Base-by-base conservation (phyloP, 306 rosid genomes). In the Potentilla sterilis region DNA sequence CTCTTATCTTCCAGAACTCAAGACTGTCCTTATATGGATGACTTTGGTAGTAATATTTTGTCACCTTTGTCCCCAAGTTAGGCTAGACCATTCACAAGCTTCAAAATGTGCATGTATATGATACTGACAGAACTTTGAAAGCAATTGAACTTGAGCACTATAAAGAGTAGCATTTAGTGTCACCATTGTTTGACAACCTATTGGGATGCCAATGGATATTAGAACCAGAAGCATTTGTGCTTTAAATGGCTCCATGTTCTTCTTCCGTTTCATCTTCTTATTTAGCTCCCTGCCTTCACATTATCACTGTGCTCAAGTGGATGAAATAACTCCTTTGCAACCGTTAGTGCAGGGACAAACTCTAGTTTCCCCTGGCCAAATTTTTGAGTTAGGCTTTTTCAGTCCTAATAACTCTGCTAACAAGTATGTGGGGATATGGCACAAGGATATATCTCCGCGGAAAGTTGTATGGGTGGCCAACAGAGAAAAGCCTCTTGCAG, bases 391-490 rank as follows among this genome's bases (percentile, higher is more conserved):
- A 28, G 90, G 91, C 6, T 87, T 89, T 76, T 89, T 89, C 71
- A 77, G 49, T 49, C 83, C 81, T 24, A 13, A 35, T 61, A 80
- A 83, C 14, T 74, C 88, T 24, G 67, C 57, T n/a, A 70, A 76
- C 9, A 75, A 63, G 14, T 89, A 82, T 0, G 80, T 83, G 8
- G 91, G 89, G 54, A 80, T 85, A 7, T 89, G 94, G 91, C 78
- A 74, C 37, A 38, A 74, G 63, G 22, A 21, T 78, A 58, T 48
- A 19, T 21, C 68, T 10, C 77, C 84, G 2, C 68, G 42, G 0
- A 64, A 42, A 34, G 14, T 75, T 35, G 46, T 81, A 6, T 87
- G 91, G 93, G 87, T 89, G 18, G 91, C 87, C n/a, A 87, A 83
- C 52, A 85, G 87, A 77, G 66, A 89, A 73, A 52, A 44, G 6